phyloP scores from a whole-genome alignment of 495 filamentous ascomycete genomes.

The Venustampulla echinocandica region DNA sequence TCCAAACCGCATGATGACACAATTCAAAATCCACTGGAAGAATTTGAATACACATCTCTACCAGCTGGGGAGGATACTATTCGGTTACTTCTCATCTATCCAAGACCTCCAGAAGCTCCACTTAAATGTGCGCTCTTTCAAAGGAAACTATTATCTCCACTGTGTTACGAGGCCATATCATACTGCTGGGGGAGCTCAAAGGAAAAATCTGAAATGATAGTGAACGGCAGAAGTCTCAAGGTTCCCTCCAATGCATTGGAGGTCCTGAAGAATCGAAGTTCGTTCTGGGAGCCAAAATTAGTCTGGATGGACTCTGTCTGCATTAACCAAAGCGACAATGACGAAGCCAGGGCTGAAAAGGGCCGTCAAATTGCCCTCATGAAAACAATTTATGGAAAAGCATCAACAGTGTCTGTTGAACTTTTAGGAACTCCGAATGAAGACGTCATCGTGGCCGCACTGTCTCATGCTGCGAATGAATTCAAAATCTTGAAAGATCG shows the following conservation, averaged over 20 bases:
- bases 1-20: too few species aligned
- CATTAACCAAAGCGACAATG: conserved; percentile 4
- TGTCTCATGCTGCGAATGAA: too few species aligned
- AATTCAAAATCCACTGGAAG: too few species aligned
- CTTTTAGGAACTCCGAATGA: neutral
- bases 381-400: neutral
- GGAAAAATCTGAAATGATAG: neutral
- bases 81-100: neutral
- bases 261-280: neutral
- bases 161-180: neutral
- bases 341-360: conserved; percentile 1
- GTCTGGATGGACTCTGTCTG: conserved; percentile 7
- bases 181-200: neutral
- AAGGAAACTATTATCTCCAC: neutral
- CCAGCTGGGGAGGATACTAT: neutral
- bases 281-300: neutral
- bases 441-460: too few species aligned
- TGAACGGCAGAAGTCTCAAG: neutral
- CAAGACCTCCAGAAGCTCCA: neutral
- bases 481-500: too few species aligned
- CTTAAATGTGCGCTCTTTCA: neutral
- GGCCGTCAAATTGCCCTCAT: neutral
- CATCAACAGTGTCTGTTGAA: neutral
- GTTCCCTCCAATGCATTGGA: neutral
- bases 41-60: too few species aligned